Base-by-base conservation (phyloP, 1,284 basidiomycete species). In the Sphaerobolus stellatus region DNA sequence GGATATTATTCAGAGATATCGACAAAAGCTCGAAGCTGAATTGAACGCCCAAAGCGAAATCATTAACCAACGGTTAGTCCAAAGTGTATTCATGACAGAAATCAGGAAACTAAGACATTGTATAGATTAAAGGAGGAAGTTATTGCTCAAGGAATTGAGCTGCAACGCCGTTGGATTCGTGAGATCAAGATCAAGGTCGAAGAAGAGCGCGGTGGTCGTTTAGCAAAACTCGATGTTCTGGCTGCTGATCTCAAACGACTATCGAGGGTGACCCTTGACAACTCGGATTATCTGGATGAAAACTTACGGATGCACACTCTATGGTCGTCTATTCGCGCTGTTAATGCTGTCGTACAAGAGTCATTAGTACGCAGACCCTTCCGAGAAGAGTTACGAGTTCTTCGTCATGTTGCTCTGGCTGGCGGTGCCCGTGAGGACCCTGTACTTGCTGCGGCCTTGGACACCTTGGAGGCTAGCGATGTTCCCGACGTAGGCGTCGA, bases 121-220 rank as follows among this genome's bases (percentile, higher is more conserved):
- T n/a, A 4, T 59, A 94, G 94, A 45, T 79, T 99, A 59, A 92
- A 90, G 68, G 92, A 97, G 68, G 95, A 97, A 69, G 94, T 99
- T 56, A 83, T 98, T 46, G 89, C 94, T 4, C 95, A 98, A 70
- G 96, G 95, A 22, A 94, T 99, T 63, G 96, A 98, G 75, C 84
- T 98, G 44, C 96, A 99, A 71, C 86, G 94, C 50, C 83, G 92
- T 59, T 99, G 96, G 95, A 91, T 98, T 56, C 86, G 92, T 44
- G 94, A 98, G 54, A 89, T 99, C 79, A 97, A 98, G 75, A 81
- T 93, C 59, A 89, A 88, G 63, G 96, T 99, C 56, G 96, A 99
- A 74, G 84, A 94, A 66, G 97, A 99, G 73, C 92, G 97, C 46
- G 94, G 94, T 24, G 95, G 95, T 18, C 89, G 96, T 58, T 81